Evolutionary conservation across 306 rosid species (phyloP).

Genomic region (Trifolium repens): DNA sequence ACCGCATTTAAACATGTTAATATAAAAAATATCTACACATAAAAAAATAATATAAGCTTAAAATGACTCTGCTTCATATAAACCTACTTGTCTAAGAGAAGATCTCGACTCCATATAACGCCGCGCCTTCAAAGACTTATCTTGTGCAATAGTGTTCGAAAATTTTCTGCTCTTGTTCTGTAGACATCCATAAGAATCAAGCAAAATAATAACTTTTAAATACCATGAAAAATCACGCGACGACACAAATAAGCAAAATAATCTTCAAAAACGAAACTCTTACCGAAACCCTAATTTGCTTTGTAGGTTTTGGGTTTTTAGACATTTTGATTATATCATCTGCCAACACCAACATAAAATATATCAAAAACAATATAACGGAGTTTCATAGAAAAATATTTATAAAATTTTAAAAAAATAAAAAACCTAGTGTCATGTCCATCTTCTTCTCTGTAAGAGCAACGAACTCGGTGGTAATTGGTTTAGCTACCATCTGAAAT

Average conservation of each 20-base stretch:
- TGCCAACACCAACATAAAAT: slow-evolving; percentile 30
- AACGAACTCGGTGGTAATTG: slow-evolving; percentile 70
- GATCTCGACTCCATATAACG: slow-evolving; percentile 75
- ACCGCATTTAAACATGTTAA: neutral
- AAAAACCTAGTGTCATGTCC: slow-evolving; percentile 88
- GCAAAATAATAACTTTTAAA: slow-evolving; percentile 1
- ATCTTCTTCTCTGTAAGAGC: slow-evolving; percentile 97
- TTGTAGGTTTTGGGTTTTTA: slow-evolving; percentile 53
- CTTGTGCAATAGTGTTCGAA: slow-evolving; percentile 57
- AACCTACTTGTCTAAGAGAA: slow-evolving; percentile 79
- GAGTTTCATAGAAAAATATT: neutral
- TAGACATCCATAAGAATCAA: slow-evolving; percentile 7
- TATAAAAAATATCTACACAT: neutral
- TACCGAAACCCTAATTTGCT: slow-evolving; percentile 64
- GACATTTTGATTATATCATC: slow-evolving; percentile 91
- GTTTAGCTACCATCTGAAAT: slow-evolving; percentile 78
- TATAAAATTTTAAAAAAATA: neutral
- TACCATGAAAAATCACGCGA: neutral
- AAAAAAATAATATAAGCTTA: neutral
- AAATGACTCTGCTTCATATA: neutral
- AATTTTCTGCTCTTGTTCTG: slow-evolving; percentile 75
- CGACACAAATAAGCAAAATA: neutral
- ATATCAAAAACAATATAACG: slow-evolving; percentile 1
- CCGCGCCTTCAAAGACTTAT: slow-evolving; percentile 60
- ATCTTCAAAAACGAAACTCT: slow-evolving; percentile 24